Evolutionary conservation across 139 green algal genomes (phyloP).

Genomic region (Desmodesmus armatus): DNA sequence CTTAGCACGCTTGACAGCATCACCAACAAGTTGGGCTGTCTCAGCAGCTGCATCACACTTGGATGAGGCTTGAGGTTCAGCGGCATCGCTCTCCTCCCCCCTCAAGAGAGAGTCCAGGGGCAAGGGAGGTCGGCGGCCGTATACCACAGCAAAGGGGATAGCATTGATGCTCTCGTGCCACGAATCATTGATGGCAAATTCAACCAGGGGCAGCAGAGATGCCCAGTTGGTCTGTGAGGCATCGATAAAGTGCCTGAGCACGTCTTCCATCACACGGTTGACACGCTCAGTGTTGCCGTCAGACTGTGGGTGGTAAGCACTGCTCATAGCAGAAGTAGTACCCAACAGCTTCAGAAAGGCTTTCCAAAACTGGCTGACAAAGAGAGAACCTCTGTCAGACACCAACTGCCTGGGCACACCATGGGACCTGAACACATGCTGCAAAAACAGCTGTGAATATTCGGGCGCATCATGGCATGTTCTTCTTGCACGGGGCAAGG

Average conservation of each 20-base stretch:
- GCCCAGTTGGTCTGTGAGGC: conserved; percentile 63
- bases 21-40: conserved; percentile 7
- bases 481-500: conserved; percentile 23
- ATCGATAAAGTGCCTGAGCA: conserved; percentile 57
- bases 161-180: conserved; percentile 39
- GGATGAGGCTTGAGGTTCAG: not conserved
- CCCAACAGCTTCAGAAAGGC: not conserved
- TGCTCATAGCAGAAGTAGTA: conserved; percentile 2
- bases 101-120: not conserved
- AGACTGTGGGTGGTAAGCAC: conserved; percentile 37
- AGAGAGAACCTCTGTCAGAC: not conserved
- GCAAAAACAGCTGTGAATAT: conserved; percentile 8
- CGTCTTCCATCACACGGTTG: conserved; percentile 69
- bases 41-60: conserved; percentile 19
- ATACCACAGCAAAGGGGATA: conserved; percentile 61
- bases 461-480: too few relatives aligned
- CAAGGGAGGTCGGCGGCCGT: conserved; percentile 46
- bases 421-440: conserved; percentile 23
- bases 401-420: not conserved
- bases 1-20: conserved; percentile 17
- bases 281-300: conserved; percentile 77
- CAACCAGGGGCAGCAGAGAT: conserved; percentile 36
- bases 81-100: conserved; percentile 8
- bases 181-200: conserved; percentile 71
- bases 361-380: conserved; percentile 8